Evolutionary conservation across 2,329 filamentous ascomycete species (phyloP).

Genomic region (Trichophyton rubrum): DNA sequence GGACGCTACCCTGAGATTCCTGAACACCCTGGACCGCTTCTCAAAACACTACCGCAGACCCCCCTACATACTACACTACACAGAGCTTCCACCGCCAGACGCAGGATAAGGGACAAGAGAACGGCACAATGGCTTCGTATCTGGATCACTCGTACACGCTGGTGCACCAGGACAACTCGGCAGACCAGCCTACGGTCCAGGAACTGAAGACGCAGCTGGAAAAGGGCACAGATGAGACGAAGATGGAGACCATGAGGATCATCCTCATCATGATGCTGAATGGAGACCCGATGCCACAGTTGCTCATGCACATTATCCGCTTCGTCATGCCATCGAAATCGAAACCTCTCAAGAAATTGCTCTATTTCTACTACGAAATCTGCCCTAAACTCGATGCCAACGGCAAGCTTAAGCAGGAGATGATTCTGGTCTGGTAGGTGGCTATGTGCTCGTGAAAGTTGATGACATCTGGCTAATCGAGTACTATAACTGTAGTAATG

Average conservation of each 20-base stretch:
- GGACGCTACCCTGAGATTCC: background rate
- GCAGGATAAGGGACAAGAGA: background rate
- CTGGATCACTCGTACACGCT: slow-evolving; percentile 91
- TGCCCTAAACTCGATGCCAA: slow-evolving; percentile 86
- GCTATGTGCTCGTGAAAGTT: background rate
- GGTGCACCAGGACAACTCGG: slow-evolving; percentile 93
- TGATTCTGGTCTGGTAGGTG: slow-evolving; percentile 90
- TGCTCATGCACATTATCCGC: slow-evolving; percentile 99
- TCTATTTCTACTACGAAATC: slow-evolving; percentile 99
- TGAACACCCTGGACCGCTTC: slow-evolving; percentile 13
- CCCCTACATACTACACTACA: background rate
- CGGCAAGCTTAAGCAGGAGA: slow-evolving; percentile 97
- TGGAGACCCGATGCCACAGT: slow-evolving; percentile 84
- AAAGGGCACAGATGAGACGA: slow-evolving; percentile 84
- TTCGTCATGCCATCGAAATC: slow-evolving; percentile 99
- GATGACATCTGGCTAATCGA: background rate
- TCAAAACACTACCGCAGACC: background rate
- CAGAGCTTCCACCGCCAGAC: background rate
- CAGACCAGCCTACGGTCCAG: slow-evolving; percentile 78
- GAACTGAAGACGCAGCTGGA: slow-evolving; percentile 89
- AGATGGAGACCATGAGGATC: slow-evolving; percentile 91
- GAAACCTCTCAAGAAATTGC: slow-evolving; percentile 91
- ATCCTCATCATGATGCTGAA: slow-evolving; percentile 97
- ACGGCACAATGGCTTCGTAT: slow-evolving; percentile 72
- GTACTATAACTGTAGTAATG: slow-evolving; percentile 54